phyloP scores from a whole-genome alignment of 495 filamentous ascomycete species.

The Physcia stellaris region DNA sequence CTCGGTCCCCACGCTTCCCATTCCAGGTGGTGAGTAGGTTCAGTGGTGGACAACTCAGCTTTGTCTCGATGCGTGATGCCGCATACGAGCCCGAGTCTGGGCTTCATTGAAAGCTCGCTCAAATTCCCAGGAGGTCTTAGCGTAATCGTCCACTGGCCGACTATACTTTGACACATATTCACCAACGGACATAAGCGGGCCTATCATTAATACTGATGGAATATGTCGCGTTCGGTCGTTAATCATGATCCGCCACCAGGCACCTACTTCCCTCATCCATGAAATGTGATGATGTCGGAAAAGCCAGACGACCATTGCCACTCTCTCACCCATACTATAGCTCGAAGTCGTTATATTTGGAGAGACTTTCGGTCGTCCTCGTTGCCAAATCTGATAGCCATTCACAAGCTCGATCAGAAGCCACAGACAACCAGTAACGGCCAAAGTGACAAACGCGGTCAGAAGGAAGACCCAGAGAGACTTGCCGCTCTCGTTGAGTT shows the following conservation, averaged over 20 bases:
- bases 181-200: too few species aligned
- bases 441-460: conserved; percentile 1
- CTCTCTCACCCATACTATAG: background rate
- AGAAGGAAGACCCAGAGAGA: conserved; percentile 3
- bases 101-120: too few species aligned
- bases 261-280: background rate
- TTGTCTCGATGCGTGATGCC: too few species aligned
- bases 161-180: too few species aligned
- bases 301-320: background rate
- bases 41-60: too few species aligned
- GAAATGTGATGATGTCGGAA: background rate
- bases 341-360: background rate
- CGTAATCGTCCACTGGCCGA: too few species aligned
- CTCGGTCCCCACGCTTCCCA: too few species aligned
- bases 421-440: conserved; percentile 1
- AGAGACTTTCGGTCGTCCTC: background rate
- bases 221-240: too few species aligned
- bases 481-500: conserved; percentile 3
- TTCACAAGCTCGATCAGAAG: background rate
- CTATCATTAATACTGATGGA: too few species aligned
- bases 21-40: too few species aligned
- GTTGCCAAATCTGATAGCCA: background rate
- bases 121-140: too few species aligned
- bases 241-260: conserved; percentile 1
- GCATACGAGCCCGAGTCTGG: too few species aligned